Evolutionary conservation across 352 stramenopile genomes (phyloP), one percentile per base, ranked within the genome.

Genomic region (Phytophthora foliorum): DNA sequence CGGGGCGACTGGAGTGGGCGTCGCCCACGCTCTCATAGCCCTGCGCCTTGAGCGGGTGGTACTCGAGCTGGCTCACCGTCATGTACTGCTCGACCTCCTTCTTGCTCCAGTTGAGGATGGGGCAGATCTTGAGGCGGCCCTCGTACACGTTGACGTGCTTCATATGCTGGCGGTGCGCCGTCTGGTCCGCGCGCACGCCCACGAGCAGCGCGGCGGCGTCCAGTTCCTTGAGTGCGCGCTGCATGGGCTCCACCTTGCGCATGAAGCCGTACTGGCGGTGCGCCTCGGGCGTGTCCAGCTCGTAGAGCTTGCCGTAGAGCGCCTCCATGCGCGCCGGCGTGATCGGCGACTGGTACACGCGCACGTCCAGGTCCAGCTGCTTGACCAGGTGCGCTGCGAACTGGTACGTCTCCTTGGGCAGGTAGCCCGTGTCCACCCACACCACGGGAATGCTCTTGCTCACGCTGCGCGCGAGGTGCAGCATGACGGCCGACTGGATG

Each of bases 241-340:
- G 81, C 85, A 97, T 94, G 46, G 89, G 89, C 75, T 97, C 88
- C 19, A 97, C 89, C 51, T 97, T 97, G 67, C 85, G 82, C 50
- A 97, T 81, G 56, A 75, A 89, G 6, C 85, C 89, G 53, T 97
- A 96, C 55, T 93, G 78, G 45, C 80, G 78, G 65, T 97, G 88
- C 38, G 86, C 84, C 46, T 95, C 82, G 9, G 74, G 64, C 2
- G 88, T 88, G 39, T 89, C 82, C 29, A 86, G 57, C 61, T 95
- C 83, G 72, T 87, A 93, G 16, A 96, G 74, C 63, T 91, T 92
- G n/a, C 89, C 89, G 60, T 94, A 94, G 31, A 97, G 65, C 45
- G 88, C 89, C 57, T 97, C 86, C 87, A 97, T 95, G 22, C 84
- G 82, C 21, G 89, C 89, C 0, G 89, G 80, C 22, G 85, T 84